A percentile compares a stretch with the other conserved stretches of the same genome.
phyloP scores from a whole-genome alignment of 352 stramenopile genomes.

The Phytophthora pinifolia region DNA sequence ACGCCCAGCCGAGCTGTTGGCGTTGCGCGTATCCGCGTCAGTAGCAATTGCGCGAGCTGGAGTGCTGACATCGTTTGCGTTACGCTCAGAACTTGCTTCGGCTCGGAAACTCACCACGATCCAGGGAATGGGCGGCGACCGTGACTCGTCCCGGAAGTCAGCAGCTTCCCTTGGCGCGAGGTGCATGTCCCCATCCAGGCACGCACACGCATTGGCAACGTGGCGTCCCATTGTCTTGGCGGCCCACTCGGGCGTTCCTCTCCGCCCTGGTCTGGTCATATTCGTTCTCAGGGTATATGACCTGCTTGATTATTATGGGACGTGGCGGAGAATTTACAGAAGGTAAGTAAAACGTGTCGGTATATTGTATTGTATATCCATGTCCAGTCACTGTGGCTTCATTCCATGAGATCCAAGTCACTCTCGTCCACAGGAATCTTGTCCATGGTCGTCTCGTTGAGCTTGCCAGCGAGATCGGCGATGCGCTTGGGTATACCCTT shows the following conservation, averaged over 20 bases:
- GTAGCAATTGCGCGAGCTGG: not conserved
- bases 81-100: not conserved
- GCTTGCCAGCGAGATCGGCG: constrained; percentile 63
- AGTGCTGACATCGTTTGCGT: not conserved
- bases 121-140: constrained; percentile 7
- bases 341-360: not conserved
- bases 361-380: constrained; percentile 20
- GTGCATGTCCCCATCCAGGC: constrained; percentile 12
- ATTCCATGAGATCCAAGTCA: constrained; percentile 40
- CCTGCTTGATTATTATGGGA: too few species aligned
- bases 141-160: not conserved
- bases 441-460: constrained; percentile 74
- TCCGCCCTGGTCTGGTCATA: not conserved
- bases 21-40: not conserved
- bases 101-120: constrained; percentile 14
- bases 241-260: not conserved
- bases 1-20: not conserved
- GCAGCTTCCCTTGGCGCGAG: constrained; percentile 5
- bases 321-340: too few species aligned
- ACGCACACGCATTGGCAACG: constrained; percentile 11
- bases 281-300: too few species aligned
- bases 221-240: constrained; percentile 3
- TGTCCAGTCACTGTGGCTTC: not conserved
- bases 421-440: constrained; percentile 48
- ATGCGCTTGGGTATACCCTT: constrained; percentile 67